phyloP scores from a whole-genome alignment of 2,329 filamentous ascomycete species.

The Colletotrichum sp. region DNA sequence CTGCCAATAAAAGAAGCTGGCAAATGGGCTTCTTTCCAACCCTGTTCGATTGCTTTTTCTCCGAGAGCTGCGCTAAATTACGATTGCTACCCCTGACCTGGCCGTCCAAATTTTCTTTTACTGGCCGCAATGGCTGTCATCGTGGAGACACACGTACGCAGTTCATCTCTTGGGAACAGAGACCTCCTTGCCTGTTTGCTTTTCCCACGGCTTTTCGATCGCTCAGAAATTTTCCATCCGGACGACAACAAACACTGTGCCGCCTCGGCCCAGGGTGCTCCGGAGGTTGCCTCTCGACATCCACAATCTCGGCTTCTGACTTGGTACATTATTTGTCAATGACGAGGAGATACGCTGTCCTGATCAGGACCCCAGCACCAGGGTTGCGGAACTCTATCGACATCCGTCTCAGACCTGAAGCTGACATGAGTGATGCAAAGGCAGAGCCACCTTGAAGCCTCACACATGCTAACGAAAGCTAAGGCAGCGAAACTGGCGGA shows the following conservation, averaged over 20 bases:
- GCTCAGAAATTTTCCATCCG: neutral
- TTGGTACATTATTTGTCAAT: neutral
- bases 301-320: neutral
- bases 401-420: neutral
- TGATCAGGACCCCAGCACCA: neutral
- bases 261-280: neutral
- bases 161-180: neutral
- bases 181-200: neutral
- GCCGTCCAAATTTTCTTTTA: neutral
- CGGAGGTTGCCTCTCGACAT: neutral
- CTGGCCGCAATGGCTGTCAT: neutral
- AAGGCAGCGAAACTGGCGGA: neutral
- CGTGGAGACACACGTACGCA: neutral
- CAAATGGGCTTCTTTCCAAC: slow-evolving; percentile 19
- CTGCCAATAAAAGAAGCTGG: slow-evolving; percentile 15
- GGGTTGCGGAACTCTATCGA: neutral
- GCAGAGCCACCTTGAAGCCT: neutral
- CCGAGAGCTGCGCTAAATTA: neutral
- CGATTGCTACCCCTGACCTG: slow-evolving; percentile 1
- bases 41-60: slow-evolving; percentile 9
- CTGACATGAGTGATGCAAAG: neutral
- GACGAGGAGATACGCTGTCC: neutral
- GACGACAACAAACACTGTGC: neutral
- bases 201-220: neutral
- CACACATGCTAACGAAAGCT: neutral